phyloP scores from a whole-genome alignment of 768 basidiomycete species.

The Mycena haematopus region DNA sequence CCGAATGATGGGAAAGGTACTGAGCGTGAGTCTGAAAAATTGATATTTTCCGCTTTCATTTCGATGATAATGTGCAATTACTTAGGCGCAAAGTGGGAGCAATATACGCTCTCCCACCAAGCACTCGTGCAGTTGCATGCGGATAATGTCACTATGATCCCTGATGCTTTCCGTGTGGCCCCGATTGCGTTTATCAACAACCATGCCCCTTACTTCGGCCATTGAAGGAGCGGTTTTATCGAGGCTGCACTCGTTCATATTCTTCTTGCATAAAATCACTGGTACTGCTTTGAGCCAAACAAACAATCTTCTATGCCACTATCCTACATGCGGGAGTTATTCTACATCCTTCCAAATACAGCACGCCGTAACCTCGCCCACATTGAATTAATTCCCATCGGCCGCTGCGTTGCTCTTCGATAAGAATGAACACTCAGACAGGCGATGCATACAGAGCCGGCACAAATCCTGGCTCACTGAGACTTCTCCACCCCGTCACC shows the following conservation, averaged over 20 bases:
- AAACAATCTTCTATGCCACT: not conserved
- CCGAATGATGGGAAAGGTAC: slow-evolving; percentile 46
- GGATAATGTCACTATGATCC: slow-evolving; percentile 22
- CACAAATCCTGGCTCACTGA: slow-evolving; percentile 23
- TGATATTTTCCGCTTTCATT: not conserved
- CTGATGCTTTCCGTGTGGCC: slow-evolving; percentile 27
- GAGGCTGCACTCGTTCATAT: too few relatives aligned
- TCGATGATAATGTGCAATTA: not conserved
- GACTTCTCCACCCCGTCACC: slow-evolving; percentile 41
- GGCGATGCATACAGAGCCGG: not conserved
- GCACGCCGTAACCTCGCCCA: slow-evolving; percentile 12
- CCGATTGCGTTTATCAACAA: slow-evolving; percentile 28
- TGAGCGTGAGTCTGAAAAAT: not conserved
- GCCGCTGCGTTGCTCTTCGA: slow-evolving; percentile 2
- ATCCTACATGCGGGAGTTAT: not conserved
- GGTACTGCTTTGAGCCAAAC: too few relatives aligned
- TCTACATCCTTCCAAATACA: slow-evolving; percentile 19
- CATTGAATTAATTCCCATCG: slow-evolving; percentile 1
- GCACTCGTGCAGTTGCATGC: slow-evolving; percentile 29
- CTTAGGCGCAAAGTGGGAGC: slow-evolving; percentile 16
- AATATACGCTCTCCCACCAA: slow-evolving; percentile 18
- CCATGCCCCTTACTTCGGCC: not conserved
- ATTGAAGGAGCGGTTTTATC: not conserved
- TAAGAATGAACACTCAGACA: not conserved
- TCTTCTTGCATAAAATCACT: too few relatives aligned